phyloP scores from a whole-genome alignment of 768 basidiomycete species.

The Roridomyces roridus region DNA sequence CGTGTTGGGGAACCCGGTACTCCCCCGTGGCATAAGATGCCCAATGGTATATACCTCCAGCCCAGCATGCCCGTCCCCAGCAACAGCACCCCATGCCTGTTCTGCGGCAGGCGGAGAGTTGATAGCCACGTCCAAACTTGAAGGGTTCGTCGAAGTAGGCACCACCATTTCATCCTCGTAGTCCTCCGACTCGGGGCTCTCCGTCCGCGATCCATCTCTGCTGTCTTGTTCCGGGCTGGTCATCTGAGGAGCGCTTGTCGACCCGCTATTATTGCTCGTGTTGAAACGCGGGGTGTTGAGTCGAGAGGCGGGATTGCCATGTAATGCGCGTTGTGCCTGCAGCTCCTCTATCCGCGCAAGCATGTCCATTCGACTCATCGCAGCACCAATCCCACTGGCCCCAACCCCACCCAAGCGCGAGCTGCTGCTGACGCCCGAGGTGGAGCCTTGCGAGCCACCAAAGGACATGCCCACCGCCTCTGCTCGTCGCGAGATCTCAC shows the following conservation, averaged over 20 bases:
- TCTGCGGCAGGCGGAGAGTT: slow-evolving; percentile 29
- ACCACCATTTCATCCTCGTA: slow-evolving; percentile 24
- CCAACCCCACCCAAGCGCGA: slow-evolving; percentile 14
- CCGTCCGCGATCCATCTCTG: neutral
- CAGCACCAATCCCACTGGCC: slow-evolving; percentile 26
- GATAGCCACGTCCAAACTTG: slow-evolving; percentile 31
- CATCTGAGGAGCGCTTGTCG: neutral
- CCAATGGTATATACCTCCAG: slow-evolving; percentile 84
- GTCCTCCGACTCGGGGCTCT: slow-evolving; percentile 18
- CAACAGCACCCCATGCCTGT: slow-evolving; percentile 13
- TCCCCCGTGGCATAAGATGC: slow-evolving; percentile 68
- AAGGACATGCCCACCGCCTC: slow-evolving; percentile 36
- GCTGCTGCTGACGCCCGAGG: neutral
- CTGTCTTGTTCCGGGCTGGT: neutral
- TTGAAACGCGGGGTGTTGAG: slow-evolving; percentile 15
- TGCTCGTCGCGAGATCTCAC: slow-evolving; percentile 74
- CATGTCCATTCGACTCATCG: slow-evolving; percentile 47
- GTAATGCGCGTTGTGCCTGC: slow-evolving; percentile 43
- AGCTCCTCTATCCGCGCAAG: slow-evolving; percentile 61
- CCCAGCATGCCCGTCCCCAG: slow-evolving; percentile 58
- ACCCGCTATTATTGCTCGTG: neutral
- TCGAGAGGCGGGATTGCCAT: slow-evolving; percentile 1
- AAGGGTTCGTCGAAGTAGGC: slow-evolving; percentile 25
- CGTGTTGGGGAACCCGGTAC: slow-evolving; percentile 44
- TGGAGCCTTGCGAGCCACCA: slow-evolving; percentile 16